phyloP scores from a whole-genome alignment of 164 flowering plant species.

The Paratinospora sagittata region DNA sequence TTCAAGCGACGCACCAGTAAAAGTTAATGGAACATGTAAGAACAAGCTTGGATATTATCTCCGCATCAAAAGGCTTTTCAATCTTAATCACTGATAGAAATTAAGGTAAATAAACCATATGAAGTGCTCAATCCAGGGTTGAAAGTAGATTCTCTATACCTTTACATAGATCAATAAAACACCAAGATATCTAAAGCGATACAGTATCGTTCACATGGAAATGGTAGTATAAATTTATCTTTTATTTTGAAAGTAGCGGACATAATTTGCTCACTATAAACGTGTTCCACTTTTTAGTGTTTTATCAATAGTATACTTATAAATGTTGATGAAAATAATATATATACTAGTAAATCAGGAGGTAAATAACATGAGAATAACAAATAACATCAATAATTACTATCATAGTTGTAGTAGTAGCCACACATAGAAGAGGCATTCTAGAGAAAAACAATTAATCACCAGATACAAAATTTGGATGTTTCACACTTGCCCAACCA shows the following conservation, averaged over 20 bases:
- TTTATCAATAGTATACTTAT: neutral
- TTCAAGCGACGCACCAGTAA: neutral
- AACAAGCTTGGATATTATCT: neutral
- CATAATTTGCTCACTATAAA: neutral
- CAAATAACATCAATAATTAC: neutral
- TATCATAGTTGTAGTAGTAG: constrained; percentile 2
- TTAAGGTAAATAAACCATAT: too few species aligned
- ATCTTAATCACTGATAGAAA: neutral
- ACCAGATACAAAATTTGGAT: constrained; percentile 78
- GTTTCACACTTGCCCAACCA: constrained; percentile 76
- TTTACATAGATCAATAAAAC: neutral
- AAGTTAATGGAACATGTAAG: neutral
- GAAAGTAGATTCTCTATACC: neutral
- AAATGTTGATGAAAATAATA: neutral
- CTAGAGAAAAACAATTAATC: constrained; percentile 61
- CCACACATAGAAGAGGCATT: constrained; percentile 28
- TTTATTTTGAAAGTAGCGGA: neutral
- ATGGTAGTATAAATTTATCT: neutral
- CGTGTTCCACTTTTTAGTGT: neutral
- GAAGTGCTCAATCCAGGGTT: neutral
- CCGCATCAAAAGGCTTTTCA: neutral
- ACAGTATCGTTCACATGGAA: neutral
- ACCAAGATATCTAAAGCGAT: neutral
- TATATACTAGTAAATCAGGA: neutral
- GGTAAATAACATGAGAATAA: neutral